These are phyloP conservation scores for Pseudonitzschia pungens DNA, from an alignment of 108 stramenopile species.

Conservation along the genomic window DNA sequence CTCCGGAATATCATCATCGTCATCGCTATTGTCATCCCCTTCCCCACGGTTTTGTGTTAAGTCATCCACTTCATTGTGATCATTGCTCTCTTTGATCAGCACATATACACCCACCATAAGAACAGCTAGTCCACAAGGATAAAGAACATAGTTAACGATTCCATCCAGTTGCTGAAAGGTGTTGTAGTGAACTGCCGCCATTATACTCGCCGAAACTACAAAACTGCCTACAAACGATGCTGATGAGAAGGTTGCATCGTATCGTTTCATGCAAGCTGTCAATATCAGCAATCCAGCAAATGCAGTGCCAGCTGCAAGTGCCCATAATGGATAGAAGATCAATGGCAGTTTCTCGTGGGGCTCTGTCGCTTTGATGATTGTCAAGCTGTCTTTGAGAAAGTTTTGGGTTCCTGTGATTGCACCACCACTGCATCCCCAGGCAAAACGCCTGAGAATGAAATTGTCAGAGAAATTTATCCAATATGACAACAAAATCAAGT, in stretches of 20 bases:
- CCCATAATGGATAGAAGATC: slow-evolving; percentile 20
- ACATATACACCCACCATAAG: slow-evolving; percentile 64
- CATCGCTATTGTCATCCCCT: background rate
- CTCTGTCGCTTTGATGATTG: slow-evolving; percentile 45
- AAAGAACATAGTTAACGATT: slow-evolving; percentile 48
- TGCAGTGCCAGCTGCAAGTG: slow-evolving; percentile 51
- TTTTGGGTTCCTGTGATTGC: slow-evolving; percentile 73
- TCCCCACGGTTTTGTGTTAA: background rate
- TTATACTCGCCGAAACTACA: slow-evolving; percentile 68
- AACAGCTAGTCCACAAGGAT: slow-evolving; percentile 62
- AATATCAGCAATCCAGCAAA: slow-evolving; percentile 67
- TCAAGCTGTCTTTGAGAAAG: slow-evolving; percentile 78
- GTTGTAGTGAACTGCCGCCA: slow-evolving; percentile 72
- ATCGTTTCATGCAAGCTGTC: slow-evolving; percentile 80
- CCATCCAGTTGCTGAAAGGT: slow-evolving; percentile 59
- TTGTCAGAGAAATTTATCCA: slow-evolving; percentile 36
- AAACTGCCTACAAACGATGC: slow-evolving; percentile 83
- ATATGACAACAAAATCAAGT: slow-evolving; percentile 42
- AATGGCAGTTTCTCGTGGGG: background rate
- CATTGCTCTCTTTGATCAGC: slow-evolving; percentile 36
- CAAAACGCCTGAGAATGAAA: slow-evolving; percentile 41
- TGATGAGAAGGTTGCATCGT: slow-evolving; percentile 78
- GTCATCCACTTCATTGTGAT: slow-evolving; percentile 8
- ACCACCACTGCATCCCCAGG: slow-evolving; percentile 60
- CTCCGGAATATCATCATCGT: background rate